These are phyloP conservation scores for Stylosanthes scabra DNA, from an alignment of 331 rosid species.

Conservation along the genomic window DNA sequence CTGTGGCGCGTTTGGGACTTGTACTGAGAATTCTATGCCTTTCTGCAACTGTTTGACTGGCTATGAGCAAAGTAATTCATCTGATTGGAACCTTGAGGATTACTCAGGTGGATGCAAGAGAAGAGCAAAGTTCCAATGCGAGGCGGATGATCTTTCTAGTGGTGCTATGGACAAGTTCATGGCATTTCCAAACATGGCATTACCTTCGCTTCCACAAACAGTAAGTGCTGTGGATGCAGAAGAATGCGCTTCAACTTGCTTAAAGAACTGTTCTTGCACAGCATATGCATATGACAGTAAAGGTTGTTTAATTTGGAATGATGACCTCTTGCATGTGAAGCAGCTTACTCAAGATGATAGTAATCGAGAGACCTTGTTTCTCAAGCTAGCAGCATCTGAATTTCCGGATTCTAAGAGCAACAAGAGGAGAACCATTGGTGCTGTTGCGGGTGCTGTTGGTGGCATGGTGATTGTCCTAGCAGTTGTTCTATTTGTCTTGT, in stretches of 20 bases:
- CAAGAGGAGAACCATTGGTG: too few relatives aligned
- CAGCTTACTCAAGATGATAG: neutral
- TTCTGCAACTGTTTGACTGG: constrained; percentile 66
- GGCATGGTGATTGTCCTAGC: neutral
- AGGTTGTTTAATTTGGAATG: constrained; percentile 37
- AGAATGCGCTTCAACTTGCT: constrained; percentile 16
- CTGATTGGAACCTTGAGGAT: too few relatives aligned
- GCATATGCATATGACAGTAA: constrained; percentile 27
- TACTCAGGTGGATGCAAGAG: too few relatives aligned
- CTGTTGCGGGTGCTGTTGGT: neutral
- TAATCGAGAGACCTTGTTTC: neutral
- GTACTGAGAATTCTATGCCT: constrained; percentile 39
- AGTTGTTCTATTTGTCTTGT: neutral
- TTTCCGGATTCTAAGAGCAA: neutral
- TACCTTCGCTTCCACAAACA: too few relatives aligned
- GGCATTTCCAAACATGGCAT: too few relatives aligned
- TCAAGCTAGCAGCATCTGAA: constrained; percentile 12
- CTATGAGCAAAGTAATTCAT: constrained; percentile 13
- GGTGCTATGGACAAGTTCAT: too few relatives aligned
- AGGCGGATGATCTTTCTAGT: too few relatives aligned
- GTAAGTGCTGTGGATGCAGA: too few relatives aligned
- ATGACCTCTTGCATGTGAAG: neutral
- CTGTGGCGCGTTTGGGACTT: constrained; percentile 59
- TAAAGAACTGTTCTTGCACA: constrained; percentile 27
- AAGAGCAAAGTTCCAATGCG: too few relatives aligned